Base-by-base conservation (phyloP, 441 rosid species). In the Pelargonium citronellum region DNA sequence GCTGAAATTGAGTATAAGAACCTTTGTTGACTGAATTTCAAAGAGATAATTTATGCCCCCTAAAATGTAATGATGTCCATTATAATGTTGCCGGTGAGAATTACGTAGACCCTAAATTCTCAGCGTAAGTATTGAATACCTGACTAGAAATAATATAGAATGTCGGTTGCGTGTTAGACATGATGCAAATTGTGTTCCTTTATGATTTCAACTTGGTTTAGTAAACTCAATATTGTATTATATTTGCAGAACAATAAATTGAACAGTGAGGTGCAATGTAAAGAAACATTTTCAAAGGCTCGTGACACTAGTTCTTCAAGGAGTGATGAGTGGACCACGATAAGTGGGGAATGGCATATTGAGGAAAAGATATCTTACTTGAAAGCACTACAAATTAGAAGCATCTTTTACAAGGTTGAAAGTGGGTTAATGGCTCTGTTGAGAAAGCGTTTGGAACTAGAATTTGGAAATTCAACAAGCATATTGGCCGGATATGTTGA, bases 361-460 rank as follows among this genome's bases (percentile, higher is more conserved):
- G 71, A 73, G 67, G 79, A 68, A 27, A 77, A 77, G n/a, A 69
- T 75, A 43, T 73, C 83, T 64, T 72, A 75, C 57, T 75, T 89
- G 80, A 71, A 79, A 58, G 79, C 70, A 72, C 74, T 75, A 69
- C 92, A 87, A 76, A 79, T 17, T 34, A 85, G 75, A 77, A 77
- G 83, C 76, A 55, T 71, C 44, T 84, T 80, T 70, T 69, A 85
- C 73, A 78, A 77, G 53, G 80, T 86, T 9, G 79, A 81, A 71
- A 88, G 81, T 67, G 90, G 97, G 66, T 72, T 91, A 75, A 84
- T 88, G 69, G 58, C 72, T 67, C 73, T 90, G 81, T 66, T 91
- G 61, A 78, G 69, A 70, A 77, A 66, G 11, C 74, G 90, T 80
- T 64, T 91, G 43, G 86, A 88, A 71, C 74, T 46, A 2, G 92